Conservation (phyloP, 177 flowering plant species). For the Vitis hybrid region DNA sequence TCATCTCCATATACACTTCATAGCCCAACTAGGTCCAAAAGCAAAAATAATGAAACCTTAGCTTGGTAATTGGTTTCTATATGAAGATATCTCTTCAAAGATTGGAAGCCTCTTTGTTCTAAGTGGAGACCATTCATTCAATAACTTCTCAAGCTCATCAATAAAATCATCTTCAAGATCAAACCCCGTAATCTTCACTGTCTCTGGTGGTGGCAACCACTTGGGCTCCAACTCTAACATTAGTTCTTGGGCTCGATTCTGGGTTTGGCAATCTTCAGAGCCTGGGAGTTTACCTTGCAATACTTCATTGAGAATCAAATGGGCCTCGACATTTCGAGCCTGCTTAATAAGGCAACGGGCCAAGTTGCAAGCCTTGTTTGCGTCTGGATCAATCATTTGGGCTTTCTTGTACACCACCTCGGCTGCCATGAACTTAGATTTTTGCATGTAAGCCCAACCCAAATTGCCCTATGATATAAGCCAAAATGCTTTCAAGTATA, state of each 20-base stretch:
- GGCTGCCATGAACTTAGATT: constrained; percentile 60
- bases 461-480: constrained; percentile 64
- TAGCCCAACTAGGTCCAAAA: not conserved
- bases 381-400: constrained; percentile 74
- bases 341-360: constrained; percentile 61
- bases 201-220: constrained; percentile 3
- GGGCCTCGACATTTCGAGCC: constrained; percentile 49
- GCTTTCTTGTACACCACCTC: constrained; percentile 84
- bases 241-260: constrained; percentile 63
- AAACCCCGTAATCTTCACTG: constrained; percentile 12
- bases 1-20: not conserved
- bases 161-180: constrained; percentile 50
- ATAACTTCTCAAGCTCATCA: constrained; percentile 56
- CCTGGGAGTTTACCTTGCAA: constrained; percentile 45
- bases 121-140: constrained; percentile 40
- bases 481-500: no score
- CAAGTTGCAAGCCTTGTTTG: constrained; percentile 83
- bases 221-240: constrained; percentile 43
- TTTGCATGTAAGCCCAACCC: constrained; percentile 97
- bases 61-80: constrained; percentile 61
- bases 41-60: constrained; percentile 16
- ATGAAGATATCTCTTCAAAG: constrained; percentile 73
- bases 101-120: constrained; percentile 78
- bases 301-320: constrained; percentile 46
- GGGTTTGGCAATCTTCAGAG: constrained; percentile 50